These are phyloP conservation scores for Russula compacta DNA, from an alignment of 768 basidiomycete genomes.

Conservation along the genomic window DNA sequence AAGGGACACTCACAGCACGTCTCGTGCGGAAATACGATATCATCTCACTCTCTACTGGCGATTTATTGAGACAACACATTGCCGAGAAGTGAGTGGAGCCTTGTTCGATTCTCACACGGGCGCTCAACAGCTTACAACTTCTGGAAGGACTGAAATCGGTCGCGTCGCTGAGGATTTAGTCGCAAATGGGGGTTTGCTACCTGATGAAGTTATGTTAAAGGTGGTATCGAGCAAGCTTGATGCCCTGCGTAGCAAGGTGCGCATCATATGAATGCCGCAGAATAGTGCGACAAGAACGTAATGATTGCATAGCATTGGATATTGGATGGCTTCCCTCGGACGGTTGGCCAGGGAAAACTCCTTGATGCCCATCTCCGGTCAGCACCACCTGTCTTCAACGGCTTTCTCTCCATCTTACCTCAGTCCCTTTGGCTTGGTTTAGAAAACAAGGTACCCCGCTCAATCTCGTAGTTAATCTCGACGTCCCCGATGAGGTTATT, in stretches of 20 bases:
- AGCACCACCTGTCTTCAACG: slow-evolving; percentile 19
- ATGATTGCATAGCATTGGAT: slow-evolving; percentile 65
- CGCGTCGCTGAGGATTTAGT: slow-evolving; percentile 69
- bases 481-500: slow-evolving; percentile 83
- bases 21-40: slow-evolving; percentile 78
- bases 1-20: slow-evolving; percentile 73
- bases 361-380: slow-evolving; percentile 70
- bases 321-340: slow-evolving; percentile 87
- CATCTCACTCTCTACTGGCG: slow-evolving; percentile 70
- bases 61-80: slow-evolving; percentile 80
- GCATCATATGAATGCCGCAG: slow-evolving; percentile 4
- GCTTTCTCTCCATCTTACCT: background rate
- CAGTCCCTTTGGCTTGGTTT: slow-evolving; percentile 24
- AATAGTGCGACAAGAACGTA: background rate
- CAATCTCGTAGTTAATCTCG: slow-evolving; percentile 76
- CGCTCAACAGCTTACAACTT: background rate
- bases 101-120: background rate
- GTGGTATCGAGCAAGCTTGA: slow-evolving; percentile 69
- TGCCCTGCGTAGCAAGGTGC: slow-evolving; percentile 53
- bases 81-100: slow-evolving; percentile 40
- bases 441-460: slow-evolving; percentile 59
- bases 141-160: slow-evolving; percentile 56
- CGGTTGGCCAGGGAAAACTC: slow-evolving; percentile 71
- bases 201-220: slow-evolving; percentile 72
- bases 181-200: slow-evolving; percentile 64